These are phyloP conservation scores for Suhomyces kunorum DNA, from an alignment of 1,139 yeast genomes.

Conservation along the genomic window DNA sequence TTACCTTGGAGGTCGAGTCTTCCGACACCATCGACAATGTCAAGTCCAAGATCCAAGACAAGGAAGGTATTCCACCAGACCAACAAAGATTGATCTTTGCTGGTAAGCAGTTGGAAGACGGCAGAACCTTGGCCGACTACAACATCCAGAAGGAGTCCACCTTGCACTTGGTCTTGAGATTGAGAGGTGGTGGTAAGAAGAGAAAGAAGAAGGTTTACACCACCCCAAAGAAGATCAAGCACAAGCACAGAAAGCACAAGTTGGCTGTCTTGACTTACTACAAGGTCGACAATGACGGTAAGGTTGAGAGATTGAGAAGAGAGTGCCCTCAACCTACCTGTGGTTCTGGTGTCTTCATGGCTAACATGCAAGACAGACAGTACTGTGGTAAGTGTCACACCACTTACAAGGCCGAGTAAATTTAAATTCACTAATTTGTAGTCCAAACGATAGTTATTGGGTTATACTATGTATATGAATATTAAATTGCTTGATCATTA, in stretches of 20 bases:
- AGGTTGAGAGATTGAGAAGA: slow-evolving; percentile 98
- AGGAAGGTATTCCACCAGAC: slow-evolving; percentile 99
- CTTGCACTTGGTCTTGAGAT: slow-evolving; percentile 94
- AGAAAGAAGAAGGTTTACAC: slow-evolving; percentile 99
- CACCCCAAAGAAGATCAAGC: slow-evolving; percentile 99
- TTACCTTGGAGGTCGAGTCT: slow-evolving; percentile 98
- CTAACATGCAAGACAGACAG: slow-evolving; percentile 98
- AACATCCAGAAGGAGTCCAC: slow-evolving; percentile 99
- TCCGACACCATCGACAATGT: slow-evolving; percentile 99
- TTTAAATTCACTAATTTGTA: too few species aligned
- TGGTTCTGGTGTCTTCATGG: slow-evolving; percentile 99
- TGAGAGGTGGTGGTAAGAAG: slow-evolving; percentile 99
- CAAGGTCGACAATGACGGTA: slow-evolving; percentile 98
- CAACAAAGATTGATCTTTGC: slow-evolving; percentile 99
- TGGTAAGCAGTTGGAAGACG: slow-evolving; percentile 99
- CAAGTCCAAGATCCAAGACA: slow-evolving; percentile 99
- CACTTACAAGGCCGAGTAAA: slow-evolving; percentile 70
- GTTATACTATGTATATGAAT: slow-evolving; percentile 5
- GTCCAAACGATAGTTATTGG: too few species aligned
- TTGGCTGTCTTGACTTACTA: slow-evolving; percentile 99
- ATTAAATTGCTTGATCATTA: slow-evolving; percentile 3
- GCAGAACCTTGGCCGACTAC: slow-evolving; percentile 98
- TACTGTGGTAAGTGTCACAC: slow-evolving; percentile 99
- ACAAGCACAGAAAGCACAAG: slow-evolving; percentile 99
- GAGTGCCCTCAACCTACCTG: slow-evolving; percentile 93